Conservation (phyloP, 164 flowering plant species). For the Umbilicus rupestris region DNA sequence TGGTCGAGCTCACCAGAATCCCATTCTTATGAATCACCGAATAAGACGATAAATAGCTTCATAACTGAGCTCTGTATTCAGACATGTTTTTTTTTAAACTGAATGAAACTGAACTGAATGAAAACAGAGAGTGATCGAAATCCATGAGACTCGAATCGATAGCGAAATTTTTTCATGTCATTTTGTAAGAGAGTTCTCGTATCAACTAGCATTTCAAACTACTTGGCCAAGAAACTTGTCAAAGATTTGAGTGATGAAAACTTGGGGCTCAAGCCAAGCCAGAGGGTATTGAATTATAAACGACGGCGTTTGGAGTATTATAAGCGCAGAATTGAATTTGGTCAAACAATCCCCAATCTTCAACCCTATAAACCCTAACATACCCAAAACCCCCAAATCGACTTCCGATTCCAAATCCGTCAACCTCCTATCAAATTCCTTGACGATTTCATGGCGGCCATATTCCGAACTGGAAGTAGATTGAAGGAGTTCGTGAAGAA, state of each 20-base stretch:
- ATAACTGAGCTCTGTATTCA: no score
- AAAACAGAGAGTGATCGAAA: no score
- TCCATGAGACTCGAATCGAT: no score
- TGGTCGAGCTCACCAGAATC: neutral
- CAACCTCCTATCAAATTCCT: neutral
- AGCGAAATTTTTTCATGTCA: no score
- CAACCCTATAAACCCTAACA: conserved; percentile 4
- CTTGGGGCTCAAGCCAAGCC: neutral
- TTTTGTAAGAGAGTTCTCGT: no score
- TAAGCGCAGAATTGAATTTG: neutral
- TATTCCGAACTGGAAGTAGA: conserved; percentile 10
- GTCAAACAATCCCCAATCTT: conserved; percentile 2
- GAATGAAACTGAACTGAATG: neutral
- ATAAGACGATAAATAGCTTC: no score
- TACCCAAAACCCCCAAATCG: neutral
- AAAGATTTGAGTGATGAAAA: neutral
- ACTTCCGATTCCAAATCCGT: no score
- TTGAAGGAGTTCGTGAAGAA: conserved; percentile 61
- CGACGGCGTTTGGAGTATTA: neutral
- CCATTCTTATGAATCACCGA: no score
- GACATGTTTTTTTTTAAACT: no score
- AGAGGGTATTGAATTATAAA: neutral
- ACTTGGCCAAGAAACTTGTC: no score
- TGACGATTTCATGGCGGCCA: conserved; percentile 12
- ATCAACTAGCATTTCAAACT: no score